Evolutionary conservation across 2,329 filamentous ascomycete genomes (phyloP).

Genomic region (Cladosporium velox): DNA sequence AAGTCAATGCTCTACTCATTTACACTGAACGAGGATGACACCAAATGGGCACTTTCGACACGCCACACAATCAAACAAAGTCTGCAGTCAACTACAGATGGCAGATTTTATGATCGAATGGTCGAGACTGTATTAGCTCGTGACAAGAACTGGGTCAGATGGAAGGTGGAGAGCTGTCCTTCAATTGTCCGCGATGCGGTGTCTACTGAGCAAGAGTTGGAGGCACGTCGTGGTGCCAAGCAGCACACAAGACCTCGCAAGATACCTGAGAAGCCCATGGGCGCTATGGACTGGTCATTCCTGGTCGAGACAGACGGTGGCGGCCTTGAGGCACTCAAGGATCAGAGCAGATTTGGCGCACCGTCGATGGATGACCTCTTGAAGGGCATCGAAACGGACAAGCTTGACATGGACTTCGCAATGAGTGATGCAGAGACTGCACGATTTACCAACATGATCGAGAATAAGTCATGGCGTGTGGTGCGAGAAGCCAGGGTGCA

Average conservation of each 20-base stretch:
- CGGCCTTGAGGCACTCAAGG: slow-evolving; percentile 70
- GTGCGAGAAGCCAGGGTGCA: slow-evolving; percentile 75
- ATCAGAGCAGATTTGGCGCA: slow-evolving; percentile 62
- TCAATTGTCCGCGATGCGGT: slow-evolving; percentile 78
- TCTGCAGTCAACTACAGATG: slow-evolving; percentile 67
- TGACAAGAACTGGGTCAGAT: slow-evolving; percentile 98
- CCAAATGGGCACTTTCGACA: slow-evolving; percentile 79
- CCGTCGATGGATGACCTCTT: slow-evolving; percentile 72
- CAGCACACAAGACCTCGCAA: slow-evolving; percentile 71
- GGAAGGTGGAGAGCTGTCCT: slow-evolving; percentile 94
- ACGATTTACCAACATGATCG: slow-evolving; percentile 67
- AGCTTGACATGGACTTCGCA: slow-evolving; percentile 85
- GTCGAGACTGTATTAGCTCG: slow-evolving; percentile 92
- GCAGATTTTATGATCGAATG: slow-evolving; percentile 93
- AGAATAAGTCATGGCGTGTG: slow-evolving; percentile 88
- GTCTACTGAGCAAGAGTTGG: slow-evolving; percentile 66
- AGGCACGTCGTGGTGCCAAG: slow-evolving; percentile 66
- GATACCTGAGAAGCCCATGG: slow-evolving; percentile 67
- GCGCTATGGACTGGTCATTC: slow-evolving; percentile 75
- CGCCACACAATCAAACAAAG: slow-evolving; percentile 79
- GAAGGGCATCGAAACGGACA: slow-evolving; percentile 72
- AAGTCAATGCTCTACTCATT: slow-evolving; percentile 85
- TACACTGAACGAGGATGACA: slow-evolving; percentile 77
- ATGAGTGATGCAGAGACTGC: slow-evolving; percentile 63
- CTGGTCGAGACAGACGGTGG: slow-evolving; percentile 66